phyloP scores from a whole-genome alignment of 805 yeast species.

The Wickerhamia fluorescens region DNA sequence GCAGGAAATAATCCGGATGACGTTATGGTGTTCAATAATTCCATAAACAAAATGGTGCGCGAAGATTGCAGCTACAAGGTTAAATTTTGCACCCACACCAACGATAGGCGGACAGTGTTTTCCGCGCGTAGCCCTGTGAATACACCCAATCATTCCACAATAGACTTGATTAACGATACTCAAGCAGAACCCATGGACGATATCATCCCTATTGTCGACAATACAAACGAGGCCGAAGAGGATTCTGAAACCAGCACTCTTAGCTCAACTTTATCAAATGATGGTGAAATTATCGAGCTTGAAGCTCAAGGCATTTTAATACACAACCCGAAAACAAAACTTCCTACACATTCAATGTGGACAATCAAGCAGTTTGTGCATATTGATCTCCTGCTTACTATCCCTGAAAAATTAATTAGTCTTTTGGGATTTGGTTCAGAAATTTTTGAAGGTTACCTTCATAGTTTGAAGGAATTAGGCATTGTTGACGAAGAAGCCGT shows the following conservation, averaged over 20 bases:
- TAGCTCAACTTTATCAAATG: slow-evolving; percentile 37
- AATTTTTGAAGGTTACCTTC: slow-evolving; percentile 68
- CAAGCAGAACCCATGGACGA: not conserved
- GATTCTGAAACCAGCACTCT: slow-evolving; percentile 7
- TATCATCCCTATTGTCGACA: slow-evolving; percentile 1
- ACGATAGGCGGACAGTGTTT: slow-evolving; percentile 7
- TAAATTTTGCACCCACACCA: slow-evolving; percentile 54
- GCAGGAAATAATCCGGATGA: slow-evolving; percentile 58
- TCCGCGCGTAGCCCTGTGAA: slow-evolving; percentile 10
- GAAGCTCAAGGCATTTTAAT: slow-evolving; percentile 94
- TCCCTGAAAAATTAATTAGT: slow-evolving; percentile 65
- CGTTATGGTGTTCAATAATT: slow-evolving; percentile 58
- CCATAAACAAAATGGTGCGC: slow-evolving; percentile 59
- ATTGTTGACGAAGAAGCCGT: slow-evolving; percentile 55
- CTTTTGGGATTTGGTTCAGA: slow-evolving; percentile 86
- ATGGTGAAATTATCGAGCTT: slow-evolving; percentile 59
- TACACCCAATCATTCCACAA: slow-evolving; percentile 21
- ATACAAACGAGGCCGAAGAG: not conserved
- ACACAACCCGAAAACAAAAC: slow-evolving; percentile 46
- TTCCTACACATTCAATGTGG: slow-evolving; percentile 89
- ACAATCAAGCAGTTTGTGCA: slow-evolving; percentile 72
- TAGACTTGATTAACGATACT: slow-evolving; percentile 6
- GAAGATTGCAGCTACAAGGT: slow-evolving; percentile 78
- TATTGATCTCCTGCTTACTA: slow-evolving; percentile 54
- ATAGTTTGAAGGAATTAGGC: slow-evolving; percentile 55